These are phyloP conservation scores for Ilyonectria sp. DNA, from an alignment of 2,329 filamentous ascomycete species.

Conservation along the genomic window DNA sequence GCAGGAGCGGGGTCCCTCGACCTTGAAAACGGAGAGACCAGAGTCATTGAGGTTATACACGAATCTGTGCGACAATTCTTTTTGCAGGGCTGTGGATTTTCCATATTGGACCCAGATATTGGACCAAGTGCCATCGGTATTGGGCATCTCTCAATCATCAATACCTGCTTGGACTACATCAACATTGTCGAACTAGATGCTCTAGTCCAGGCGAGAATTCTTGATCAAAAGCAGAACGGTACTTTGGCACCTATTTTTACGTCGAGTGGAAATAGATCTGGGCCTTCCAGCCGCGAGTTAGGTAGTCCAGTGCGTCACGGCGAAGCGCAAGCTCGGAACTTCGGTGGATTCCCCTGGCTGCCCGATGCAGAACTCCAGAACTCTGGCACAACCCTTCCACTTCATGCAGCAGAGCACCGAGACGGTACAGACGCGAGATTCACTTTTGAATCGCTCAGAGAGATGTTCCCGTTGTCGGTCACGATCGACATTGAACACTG, in stretches of 20 bases:
- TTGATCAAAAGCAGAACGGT: too few species aligned
- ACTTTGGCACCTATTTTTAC: background rate
- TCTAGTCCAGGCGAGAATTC: constrained; percentile 7
- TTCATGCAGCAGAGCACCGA: too few species aligned
- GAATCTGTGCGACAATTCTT: constrained; percentile 31
- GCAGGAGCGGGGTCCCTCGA: constrained; percentile 32
- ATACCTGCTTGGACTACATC: constrained; percentile 33
- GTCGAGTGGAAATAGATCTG: background rate
- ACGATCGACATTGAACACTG: background rate
- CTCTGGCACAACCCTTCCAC: too few species aligned
- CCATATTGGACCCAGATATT: background rate
- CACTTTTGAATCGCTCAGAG: too few species aligned
- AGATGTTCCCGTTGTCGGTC: too few species aligned
- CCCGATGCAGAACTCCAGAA: too few species aligned
- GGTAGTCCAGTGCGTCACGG: too few species aligned
- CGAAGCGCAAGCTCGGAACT: too few species aligned
- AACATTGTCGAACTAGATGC: constrained; percentile 28
- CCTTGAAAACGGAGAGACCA: constrained; percentile 25
- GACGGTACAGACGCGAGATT: too few species aligned
- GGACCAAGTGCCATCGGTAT: background rate
- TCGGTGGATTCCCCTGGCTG: too few species aligned
- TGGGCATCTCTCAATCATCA: constrained; percentile 20
- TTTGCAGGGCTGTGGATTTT: constrained; percentile 2
- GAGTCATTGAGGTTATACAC: constrained; percentile 32
- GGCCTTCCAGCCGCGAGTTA: background rate